phyloP scores from a whole-genome alignment of 2,329 filamentous ascomycete species.

The Monilinia laxa region DNA sequence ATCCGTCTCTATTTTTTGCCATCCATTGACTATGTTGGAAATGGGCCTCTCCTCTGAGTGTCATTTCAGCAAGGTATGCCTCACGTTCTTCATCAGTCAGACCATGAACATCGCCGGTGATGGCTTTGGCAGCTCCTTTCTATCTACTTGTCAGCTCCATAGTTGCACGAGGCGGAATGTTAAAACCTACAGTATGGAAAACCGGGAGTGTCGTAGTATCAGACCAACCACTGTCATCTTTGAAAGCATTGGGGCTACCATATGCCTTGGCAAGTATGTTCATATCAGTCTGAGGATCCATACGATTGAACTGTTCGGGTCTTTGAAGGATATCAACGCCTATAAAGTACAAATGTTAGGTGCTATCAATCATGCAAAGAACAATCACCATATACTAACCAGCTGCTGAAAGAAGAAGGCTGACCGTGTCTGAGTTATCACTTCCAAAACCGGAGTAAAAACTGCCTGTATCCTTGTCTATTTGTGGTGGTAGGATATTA shows the following conservation, averaged over 20 bases:
- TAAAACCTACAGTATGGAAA: constrained; percentile 25
- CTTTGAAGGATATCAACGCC: constrained; percentile 18
- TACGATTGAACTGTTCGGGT: constrained; percentile 22
- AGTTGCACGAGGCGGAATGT: background rate
- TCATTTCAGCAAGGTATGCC: constrained; percentile 2
- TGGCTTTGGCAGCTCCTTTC: constrained; percentile 15
- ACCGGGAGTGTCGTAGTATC: constrained; percentile 10
- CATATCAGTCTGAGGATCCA: constrained; percentile 20
- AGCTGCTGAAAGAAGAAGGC: constrained; percentile 27
- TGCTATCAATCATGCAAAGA: background rate
- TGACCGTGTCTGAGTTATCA: constrained; percentile 25
- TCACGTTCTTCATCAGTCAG: constrained; percentile 14
- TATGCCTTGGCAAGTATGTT: constrained; percentile 18
- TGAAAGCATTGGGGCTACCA: constrained; percentile 16
- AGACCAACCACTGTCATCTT: constrained; percentile 16
- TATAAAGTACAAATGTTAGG: constrained; percentile 1
- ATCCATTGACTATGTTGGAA: constrained; percentile 15
- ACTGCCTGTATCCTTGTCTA: constrained; percentile 34
- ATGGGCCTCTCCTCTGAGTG: constrained; percentile 11
- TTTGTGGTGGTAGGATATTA: constrained; percentile 27
- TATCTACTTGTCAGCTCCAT: background rate
- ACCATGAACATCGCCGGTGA: constrained; percentile 4
- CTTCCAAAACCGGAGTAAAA: constrained; percentile 29
- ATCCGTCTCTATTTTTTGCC: background rate
- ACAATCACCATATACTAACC: constrained; percentile 25